These are phyloP conservation scores for Syzygium aqueum DNA, from an alignment of 345 rosid genomes.

Conservation along the genomic window DNA sequence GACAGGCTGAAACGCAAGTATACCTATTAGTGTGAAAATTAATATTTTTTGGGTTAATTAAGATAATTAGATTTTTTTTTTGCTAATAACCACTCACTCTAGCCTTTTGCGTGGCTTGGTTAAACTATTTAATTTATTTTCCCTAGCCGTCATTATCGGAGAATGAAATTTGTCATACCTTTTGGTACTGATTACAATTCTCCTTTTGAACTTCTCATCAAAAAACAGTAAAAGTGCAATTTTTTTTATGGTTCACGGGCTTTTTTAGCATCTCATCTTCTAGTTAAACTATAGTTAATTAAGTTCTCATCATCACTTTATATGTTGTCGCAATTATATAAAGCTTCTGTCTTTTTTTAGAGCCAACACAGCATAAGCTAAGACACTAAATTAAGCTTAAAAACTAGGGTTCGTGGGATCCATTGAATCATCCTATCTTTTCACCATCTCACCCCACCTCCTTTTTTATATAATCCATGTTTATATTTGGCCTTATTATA, in stretches of 20 bases:
- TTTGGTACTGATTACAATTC: not conserved
- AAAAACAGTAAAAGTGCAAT: not conserved
- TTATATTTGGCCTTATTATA: not conserved
- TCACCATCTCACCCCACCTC: not conserved
- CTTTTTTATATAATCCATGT: not conserved
- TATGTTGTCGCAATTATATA: not conserved
- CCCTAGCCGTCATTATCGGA: not conserved
- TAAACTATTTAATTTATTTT: not conserved
- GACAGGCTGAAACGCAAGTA: not conserved
- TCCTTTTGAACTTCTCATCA: not conserved
- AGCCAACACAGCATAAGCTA: not conserved
- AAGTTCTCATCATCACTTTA: not conserved
- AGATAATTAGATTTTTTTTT: not conserved
- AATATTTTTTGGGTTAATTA: not conserved
- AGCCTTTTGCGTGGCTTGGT: not conserved
- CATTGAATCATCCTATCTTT: not conserved
- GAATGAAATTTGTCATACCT: not conserved
- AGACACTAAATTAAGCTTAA: not conserved
- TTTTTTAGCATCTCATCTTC: not conserved
- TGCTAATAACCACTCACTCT: not conserved
- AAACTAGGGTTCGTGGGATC: not conserved
- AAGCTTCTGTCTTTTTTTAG: not conserved
- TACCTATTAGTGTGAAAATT: fast-evolving
- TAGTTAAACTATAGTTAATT: not conserved
- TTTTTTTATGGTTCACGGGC: not conserved